Conservation (phyloP, 2,329 filamentous ascomycete species). For the Stachybotrys chartarum region DNA sequence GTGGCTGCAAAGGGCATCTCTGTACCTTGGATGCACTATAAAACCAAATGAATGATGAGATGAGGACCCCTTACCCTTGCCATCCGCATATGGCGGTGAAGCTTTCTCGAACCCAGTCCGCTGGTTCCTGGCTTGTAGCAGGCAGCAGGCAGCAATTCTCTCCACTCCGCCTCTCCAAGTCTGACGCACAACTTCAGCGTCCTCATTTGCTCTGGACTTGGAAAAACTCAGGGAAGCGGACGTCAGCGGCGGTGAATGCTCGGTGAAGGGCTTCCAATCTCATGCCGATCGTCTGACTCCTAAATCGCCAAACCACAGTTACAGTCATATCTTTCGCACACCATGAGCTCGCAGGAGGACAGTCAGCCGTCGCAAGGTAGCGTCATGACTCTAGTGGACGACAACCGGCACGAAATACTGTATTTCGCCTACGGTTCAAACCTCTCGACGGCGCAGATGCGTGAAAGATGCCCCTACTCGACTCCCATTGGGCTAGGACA, state of each 20-base stretch:
- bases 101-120: neutral
- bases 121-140: neutral
- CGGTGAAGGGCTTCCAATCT: too few species aligned
- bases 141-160: neutral
- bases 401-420: conserved; percentile 29
- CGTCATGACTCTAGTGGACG: conserved; percentile 25
- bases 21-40: too few species aligned
- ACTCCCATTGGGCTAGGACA: conserved; percentile 49
- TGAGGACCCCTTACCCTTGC: neutral
- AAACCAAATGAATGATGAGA: neutral
- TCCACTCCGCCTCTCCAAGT: neutral
- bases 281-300: too few species aligned
- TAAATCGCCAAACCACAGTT: too few species aligned
- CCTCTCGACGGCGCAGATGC: conserved; percentile 60
- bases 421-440: conserved; percentile 71
- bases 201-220: neutral
- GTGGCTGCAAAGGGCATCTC: too few species aligned
- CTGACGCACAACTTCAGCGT: neutral
- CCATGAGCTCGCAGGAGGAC: conserved; percentile 21
- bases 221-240: neutral
- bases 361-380: conserved; percentile 28
- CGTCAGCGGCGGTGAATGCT: too few species aligned
- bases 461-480: conserved; percentile 50
- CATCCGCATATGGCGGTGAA: neutral
- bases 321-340: neutral